Base-by-base conservation (phyloP, 2,329 filamentous ascomycete species). In the Aspergillus awamori region DNA sequence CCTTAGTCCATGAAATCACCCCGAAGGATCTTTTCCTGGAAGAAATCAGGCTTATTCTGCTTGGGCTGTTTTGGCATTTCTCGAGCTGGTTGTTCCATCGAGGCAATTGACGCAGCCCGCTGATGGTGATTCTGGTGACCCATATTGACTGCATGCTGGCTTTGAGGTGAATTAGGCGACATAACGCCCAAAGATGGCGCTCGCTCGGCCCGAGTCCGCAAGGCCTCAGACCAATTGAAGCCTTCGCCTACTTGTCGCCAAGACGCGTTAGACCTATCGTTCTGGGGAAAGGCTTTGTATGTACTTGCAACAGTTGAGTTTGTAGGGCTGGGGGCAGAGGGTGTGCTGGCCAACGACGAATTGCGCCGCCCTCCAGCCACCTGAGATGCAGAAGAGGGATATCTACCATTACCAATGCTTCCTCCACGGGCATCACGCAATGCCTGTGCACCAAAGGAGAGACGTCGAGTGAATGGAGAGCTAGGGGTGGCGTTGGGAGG, bases 151-250 rank as follows among this genome's bases (percentile, higher is more conserved):
- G 53, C 81, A 80, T 69, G 72, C 58, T 68, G 72, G 53, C 61
- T 69, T 58, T 73, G 72, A 43, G 72, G 66, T 53, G 65, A 41
- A 53, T 58, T 67, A 30, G 67, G 70, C 53, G 72, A 74, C 38
- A 70, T 66, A 22, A 72, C 69, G 33, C 77, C 71, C 61, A 81
- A 63, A 56, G 80, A 82, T 53, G 80, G 79, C 55, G 87, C 89
- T 79, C 92, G 93, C 81, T 96, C 92, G 71, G 93, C 93, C 75
- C 93, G 90, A 72, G 89, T 90, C 78, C 93, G 92, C 83, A 97
- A 87, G 82, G 96, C 93, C 82, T 97, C 94, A 75, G 92, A 92
- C 90, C 94, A 97, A 81, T 96, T 96, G 85, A 96, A 97, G 77
- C 91, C 92, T 84, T 95, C 92, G 84, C 92, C 90, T 93, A 86